These are phyloP conservation scores for Jacaranda copaia DNA, from an alignment of 257 asterid genomes.

Conservation along the genomic window DNA sequence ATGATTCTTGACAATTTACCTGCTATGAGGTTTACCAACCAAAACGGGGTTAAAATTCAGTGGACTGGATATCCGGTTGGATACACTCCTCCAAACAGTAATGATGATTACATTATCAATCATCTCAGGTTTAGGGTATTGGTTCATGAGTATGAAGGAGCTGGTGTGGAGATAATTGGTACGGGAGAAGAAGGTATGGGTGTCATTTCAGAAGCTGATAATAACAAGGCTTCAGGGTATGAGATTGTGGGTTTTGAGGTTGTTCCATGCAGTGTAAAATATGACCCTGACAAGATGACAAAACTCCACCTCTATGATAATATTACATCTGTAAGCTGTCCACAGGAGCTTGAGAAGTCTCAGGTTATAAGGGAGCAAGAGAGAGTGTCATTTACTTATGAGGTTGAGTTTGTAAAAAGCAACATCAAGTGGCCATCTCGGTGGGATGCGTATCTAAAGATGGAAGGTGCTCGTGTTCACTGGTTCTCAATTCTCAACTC, in stretches of 20 bases:
- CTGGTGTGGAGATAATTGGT: slow-evolving; percentile 67
- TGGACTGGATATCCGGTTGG: slow-evolving; percentile 88
- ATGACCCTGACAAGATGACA: slow-evolving; percentile 62
- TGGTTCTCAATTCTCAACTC: slow-evolving; percentile 90
- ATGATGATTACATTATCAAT: slow-evolving; percentile 69
- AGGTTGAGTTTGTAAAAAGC: slow-evolving; percentile 73
- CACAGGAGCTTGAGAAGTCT: slow-evolving; percentile 61
- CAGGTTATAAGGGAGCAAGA: slow-evolving; percentile 70
- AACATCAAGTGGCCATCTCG: slow-evolving; percentile 80
- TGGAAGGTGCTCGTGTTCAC: slow-evolving; percentile 85
- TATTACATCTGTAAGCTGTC: slow-evolving; percentile 50
- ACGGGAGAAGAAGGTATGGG: slow-evolving; percentile 75
- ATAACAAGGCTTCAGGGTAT: slow-evolving; percentile 53
- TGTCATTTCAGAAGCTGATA: slow-evolving; percentile 62
- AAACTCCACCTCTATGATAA: slow-evolving; percentile 60
- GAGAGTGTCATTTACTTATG: slow-evolving; percentile 74
- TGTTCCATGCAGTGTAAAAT: slow-evolving; percentile 48
- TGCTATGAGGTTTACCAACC: slow-evolving; percentile 68
- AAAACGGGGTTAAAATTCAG: slow-evolving; percentile 67
- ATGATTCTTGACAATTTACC: slow-evolving; percentile 79
- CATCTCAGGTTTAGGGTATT: slow-evolving; percentile 71
- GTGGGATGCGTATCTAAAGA: slow-evolving; percentile 87
- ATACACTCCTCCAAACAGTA: slow-evolving; percentile 59
- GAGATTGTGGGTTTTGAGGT: slow-evolving; percentile 59
- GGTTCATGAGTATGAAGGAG: slow-evolving; percentile 75